Evolutionary conservation across 176 grass and related monocot species (phyloP), one percentile per base, ranked within the genome.

Genomic region (Eremochloa ophiuroides): DNA sequence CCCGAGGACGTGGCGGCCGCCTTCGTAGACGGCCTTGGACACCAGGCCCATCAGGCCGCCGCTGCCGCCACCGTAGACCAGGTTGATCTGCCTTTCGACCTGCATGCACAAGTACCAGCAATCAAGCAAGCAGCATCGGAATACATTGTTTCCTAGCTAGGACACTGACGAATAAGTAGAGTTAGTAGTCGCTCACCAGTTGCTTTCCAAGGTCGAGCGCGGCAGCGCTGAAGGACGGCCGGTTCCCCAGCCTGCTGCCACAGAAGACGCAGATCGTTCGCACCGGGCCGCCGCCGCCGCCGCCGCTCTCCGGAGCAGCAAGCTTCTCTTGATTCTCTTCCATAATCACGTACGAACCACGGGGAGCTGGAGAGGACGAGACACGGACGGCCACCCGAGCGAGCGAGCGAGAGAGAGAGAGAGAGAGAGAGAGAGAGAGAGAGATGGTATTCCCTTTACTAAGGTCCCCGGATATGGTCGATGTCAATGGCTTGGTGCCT

Each of bases 51-150:
- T 98, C 30, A 98, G 84, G 43, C 95, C 95, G 83, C 74, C 81
- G 86, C 95, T 98, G 67, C 95, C 95, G 67, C 95, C 95, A 78
- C 95, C 95, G 63, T 98, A 98, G 69, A 98, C 95, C 27, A 98
- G 90, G 53, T 94, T 88, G 71, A 98, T 88, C 63, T 88, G 73
- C 88, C 82, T 84, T 55, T 91, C 84, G n/a, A 95, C 84, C 95
- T 94, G 90, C 88, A 7, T 62, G 67, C 80, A 11, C 22, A 27
- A 1, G 7, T 46, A 25, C 0, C 16, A 42, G 34, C 3, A 65
- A 5, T 35, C 46, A 82, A 64, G 23, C n/a, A 20, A 46, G 44
- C 44, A 58, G 2, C 50, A 67, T 59, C 28, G 17, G 23, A 3
- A 6, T 10, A 17, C 39, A 29, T 28, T 27, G 1, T 11, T 60